These are phyloP conservation scores for Skeletonema grethae DNA, from an alignment of 108 stramenopile genomes.

Conservation along the genomic window DNA sequence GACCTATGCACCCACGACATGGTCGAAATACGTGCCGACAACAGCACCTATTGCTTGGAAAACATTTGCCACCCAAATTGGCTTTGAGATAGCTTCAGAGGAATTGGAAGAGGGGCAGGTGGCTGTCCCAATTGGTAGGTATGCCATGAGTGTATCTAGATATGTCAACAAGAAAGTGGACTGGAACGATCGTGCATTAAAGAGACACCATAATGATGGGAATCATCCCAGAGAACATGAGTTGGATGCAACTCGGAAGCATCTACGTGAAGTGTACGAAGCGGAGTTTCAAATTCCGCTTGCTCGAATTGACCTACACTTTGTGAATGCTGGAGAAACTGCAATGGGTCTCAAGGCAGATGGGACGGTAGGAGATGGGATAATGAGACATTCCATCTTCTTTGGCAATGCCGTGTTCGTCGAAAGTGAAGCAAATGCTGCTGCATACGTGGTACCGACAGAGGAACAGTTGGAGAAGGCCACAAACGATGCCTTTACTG, in stretches of 20 bases:
- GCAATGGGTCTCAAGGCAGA: not conserved
- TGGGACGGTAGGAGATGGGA: not conserved
- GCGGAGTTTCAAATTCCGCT: not conserved
- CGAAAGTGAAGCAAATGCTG: not conserved
- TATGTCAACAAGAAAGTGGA: not conserved
- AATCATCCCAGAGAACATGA: not conserved
- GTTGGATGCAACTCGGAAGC: not conserved
- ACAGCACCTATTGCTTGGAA: not conserved
- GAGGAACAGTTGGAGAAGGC: not conserved
- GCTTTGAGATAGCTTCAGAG: not conserved
- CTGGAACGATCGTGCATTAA: not conserved
- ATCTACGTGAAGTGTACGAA: not conserved
- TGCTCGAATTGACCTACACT: not conserved
- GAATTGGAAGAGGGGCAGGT: not conserved
- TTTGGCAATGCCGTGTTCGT: not conserved
- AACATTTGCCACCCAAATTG: not conserved
- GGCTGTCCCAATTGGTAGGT: not conserved
- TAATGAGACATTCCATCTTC: constrained; percentile 5
- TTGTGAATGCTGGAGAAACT: not conserved
- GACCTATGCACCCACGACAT: not conserved
- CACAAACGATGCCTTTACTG: not conserved
- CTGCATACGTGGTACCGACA: not conserved
- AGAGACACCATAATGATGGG: not conserved
- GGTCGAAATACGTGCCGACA: not conserved
- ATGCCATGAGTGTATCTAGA: not conserved